Percentiles rank a stretch among this genome's conserved stretches.
These are phyloP conservation scores for Fusarium sp. DNA, from an alignment of 2,329 filamentous ascomycete species.

Conservation along the genomic window DNA sequence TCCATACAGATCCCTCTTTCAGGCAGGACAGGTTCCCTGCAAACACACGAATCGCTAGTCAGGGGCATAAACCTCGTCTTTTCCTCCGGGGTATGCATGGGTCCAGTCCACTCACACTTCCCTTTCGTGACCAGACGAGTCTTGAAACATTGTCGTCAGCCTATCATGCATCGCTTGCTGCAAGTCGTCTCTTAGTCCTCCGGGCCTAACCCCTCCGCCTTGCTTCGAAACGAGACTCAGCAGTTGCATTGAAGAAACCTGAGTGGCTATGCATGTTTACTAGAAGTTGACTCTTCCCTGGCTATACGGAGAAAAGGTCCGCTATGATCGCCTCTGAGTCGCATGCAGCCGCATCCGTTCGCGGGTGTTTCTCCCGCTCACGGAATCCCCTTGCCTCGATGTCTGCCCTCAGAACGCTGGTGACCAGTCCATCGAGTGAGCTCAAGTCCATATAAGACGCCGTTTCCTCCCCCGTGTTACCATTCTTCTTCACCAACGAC, in stretches of 20 bases:
- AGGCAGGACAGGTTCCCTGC: conserved; percentile 11
- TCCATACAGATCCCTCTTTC: conserved; percentile 4
- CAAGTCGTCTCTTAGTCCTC: conserved; percentile 37
- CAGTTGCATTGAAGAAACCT: conserved; percentile 26
- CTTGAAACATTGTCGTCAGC: conserved; percentile 44
- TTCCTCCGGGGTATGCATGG: conserved; percentile 30
- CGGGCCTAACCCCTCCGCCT: conserved; percentile 47
- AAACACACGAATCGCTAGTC: conserved; percentile 36
- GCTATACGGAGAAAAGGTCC: conserved; percentile 31
- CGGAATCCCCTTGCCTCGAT: conserved; percentile 13
- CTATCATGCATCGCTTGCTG: conserved; percentile 43
- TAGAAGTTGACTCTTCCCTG: conserved; percentile 44
- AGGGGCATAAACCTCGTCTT: conserved; percentile 37
- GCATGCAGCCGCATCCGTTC: conserved; percentile 33
- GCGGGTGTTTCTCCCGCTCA: conserved; percentile 22
- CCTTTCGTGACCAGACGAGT: conserved; percentile 38
- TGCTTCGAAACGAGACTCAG: conserved; percentile 51
- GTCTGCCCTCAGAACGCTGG: conserved; percentile 17
- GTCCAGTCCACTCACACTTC: conserved; percentile 35
- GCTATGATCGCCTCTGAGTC: conserved; percentile 27
- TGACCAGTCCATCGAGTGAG: conserved; percentile 30
- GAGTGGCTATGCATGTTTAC: conserved; percentile 34
- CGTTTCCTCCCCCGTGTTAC: conserved; percentile 15
- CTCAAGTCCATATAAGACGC: conserved; percentile 39
- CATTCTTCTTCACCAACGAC: conserved; percentile 34